phyloP scores from a whole-genome alignment of 2,329 filamentous ascomycete genomes.

The Sphaerostilbella broomeana region DNA sequence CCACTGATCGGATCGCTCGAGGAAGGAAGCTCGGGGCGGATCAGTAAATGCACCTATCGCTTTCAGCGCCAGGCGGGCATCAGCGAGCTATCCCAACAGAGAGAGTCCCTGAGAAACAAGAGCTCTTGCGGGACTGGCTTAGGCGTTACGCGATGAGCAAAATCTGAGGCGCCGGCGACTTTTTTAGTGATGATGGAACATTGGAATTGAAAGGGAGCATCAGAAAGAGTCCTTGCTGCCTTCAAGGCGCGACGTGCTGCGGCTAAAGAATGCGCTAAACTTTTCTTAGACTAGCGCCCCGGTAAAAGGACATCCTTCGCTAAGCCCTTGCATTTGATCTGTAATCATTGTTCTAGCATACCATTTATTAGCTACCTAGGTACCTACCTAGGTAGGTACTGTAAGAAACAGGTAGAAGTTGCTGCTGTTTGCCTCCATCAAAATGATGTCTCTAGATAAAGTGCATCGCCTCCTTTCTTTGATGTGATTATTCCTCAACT shows the following conservation, averaged over 20 bases:
- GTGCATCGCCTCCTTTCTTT: too few species aligned
- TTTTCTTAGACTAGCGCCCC: conserved; percentile 6
- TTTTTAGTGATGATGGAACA: conserved; percentile 17
- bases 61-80: conserved; percentile 28
- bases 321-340: too few species aligned
- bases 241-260: conserved; percentile 10
- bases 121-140: conserved; percentile 13
- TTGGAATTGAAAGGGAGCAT: conserved; percentile 6
- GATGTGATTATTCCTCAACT: too few species aligned
- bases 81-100: conserved; percentile 21
- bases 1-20: conserved; percentile 9
- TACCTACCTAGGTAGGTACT: too few species aligned
- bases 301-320: too few species aligned
- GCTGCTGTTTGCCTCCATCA: too few species aligned
- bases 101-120: conserved; percentile 16
- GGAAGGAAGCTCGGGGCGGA: conserved; percentile 23
- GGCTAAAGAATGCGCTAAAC: neutral
- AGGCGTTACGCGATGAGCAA: conserved; percentile 19
- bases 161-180: conserved; percentile 20
- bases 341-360: too few species aligned
- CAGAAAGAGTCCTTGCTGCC: conserved; percentile 3
- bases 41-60: conserved; percentile 28
- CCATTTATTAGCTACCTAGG: too few species aligned
- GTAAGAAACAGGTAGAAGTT: too few species aligned
- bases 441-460: too few species aligned